These are phyloP conservation scores for Blastobotrys serpentis DNA, from an alignment of 1,139 yeast species.

Conservation along the genomic window DNA sequence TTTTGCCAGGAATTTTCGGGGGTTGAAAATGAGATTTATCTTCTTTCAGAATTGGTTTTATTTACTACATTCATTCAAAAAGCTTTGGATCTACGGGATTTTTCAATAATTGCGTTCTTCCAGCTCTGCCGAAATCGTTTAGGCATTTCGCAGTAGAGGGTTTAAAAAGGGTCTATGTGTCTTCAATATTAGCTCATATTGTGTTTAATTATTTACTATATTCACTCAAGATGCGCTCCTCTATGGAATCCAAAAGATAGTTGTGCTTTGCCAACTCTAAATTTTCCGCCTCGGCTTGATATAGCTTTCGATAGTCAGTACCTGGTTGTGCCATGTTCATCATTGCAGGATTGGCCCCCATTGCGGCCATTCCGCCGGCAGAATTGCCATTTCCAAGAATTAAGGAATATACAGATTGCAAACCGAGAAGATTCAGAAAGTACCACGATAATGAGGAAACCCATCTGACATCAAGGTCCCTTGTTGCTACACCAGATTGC, in stretches of 20 bases:
- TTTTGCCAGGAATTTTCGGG: too few species aligned
- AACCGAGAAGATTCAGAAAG: slow-evolving; percentile 82
- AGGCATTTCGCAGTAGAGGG: too few species aligned
- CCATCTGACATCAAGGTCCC: slow-evolving; percentile 85
- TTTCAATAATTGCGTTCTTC: too few species aligned
- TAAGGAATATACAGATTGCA: slow-evolving; percentile 75
- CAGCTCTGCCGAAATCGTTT: too few species aligned
- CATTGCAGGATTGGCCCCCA: slow-evolving; percentile 26
- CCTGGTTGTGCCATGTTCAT: slow-evolving; percentile 49
- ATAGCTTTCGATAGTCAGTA: slow-evolving; percentile 51
- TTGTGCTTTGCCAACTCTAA: slow-evolving; percentile 64
- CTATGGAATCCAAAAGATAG: slow-evolving; percentile 60
- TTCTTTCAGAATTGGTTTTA: too few species aligned
- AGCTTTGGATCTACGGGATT: too few species aligned
- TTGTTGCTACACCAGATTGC: slow-evolving; percentile 82
- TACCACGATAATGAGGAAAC: slow-evolving; percentile 99
- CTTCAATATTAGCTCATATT: background rate
- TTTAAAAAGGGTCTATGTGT: background rate
- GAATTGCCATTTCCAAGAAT: slow-evolving; percentile 56
- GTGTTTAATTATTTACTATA: background rate
- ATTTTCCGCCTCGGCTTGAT: slow-evolving; percentile 72
- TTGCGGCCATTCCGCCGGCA: slow-evolving; percentile 41
- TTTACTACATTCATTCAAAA: background rate
- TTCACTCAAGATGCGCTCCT: slow-evolving; percentile 52
- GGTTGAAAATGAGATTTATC: too few species aligned